Evolutionary conservation across 257 asterid species (phyloP), one percentile per base, ranked within the genome.

Genomic region (Gynochthodes officinalis): DNA sequence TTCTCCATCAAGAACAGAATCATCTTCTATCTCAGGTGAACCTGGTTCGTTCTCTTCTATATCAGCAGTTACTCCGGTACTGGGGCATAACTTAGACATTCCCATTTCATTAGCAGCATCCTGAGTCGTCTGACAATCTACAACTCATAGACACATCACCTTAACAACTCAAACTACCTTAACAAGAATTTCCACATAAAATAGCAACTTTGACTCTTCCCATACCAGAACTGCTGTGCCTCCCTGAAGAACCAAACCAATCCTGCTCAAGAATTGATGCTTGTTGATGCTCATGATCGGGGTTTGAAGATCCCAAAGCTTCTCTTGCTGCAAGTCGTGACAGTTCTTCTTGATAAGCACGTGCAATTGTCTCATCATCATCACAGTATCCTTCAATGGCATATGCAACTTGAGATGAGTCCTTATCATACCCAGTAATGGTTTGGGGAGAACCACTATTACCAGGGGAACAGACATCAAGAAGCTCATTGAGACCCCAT

Each of bases 401-500:
- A 57, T 80, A 79, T 77, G 71, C 88, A 18, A 84, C 82, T 39
- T 48, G 77, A 54, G 95, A 85, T 0, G 50, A 71, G 78, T 90
- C 93, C 53, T 44, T 52, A 52, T 75, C 87, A 72, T 90, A 87
- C 64, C 82, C 82, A 19, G 97, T 90, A 76, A 89, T 74, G 65
- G 86, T 76, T 64, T 70, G 75, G 63, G 85, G 90, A 80, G 92
- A 86, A 69, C 90, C 88, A 58, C 86, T 64, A 70, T 84, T 80
- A 44, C 83, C 67, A 37, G 86, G 64, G 18, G 89, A 60, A 76
- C 93, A 89, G 73, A 90, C 89, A 40, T 86, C 96, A 64, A 90
- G 78, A 79, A 80, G 96, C 78, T 91, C 95, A 82, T 93, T 95
- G 39, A 93, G 96, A 53, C 91, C 91, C 98, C 98, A 93, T 42